Evolutionary conservation across 306 rosid species (phyloP).

Genomic region (Rosa multiflora): DNA sequence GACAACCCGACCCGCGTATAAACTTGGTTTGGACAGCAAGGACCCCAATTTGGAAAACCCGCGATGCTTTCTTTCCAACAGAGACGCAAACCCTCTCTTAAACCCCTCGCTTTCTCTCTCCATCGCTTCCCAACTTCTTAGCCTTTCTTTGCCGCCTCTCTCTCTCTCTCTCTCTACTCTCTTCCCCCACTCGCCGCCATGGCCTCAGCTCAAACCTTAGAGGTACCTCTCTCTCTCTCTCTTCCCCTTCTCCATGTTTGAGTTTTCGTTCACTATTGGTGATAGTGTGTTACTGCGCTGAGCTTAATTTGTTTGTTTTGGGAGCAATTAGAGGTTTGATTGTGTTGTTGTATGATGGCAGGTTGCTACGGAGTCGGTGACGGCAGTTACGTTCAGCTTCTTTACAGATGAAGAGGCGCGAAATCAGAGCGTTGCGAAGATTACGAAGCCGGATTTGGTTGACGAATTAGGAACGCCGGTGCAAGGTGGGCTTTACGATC

Average conservation of each 20-base stretch:
- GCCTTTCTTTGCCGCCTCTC: slow-evolving; percentile 1
- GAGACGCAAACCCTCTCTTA: not conserved
- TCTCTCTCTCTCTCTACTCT: not conserved
- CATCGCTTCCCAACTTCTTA: not conserved
- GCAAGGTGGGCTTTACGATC: slow-evolving; percentile 73
- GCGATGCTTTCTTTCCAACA: not conserved
- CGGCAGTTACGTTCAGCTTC: slow-evolving; percentile 66
- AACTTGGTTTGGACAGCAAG: too few species aligned
- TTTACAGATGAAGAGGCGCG: slow-evolving; percentile 54
- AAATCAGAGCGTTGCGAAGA: slow-evolving; percentile 50
- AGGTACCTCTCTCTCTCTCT: slow-evolving; percentile 15
- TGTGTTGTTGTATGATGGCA: slow-evolving; percentile 17
- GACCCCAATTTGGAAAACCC: not conserved
- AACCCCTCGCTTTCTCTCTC: not conserved
- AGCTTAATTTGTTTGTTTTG: not conserved
- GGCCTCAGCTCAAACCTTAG: slow-evolving; percentile 11
- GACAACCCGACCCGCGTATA: too few species aligned
- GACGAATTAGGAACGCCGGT: slow-evolving; percentile 44
- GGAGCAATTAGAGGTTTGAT: not conserved
- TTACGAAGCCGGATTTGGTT: slow-evolving; percentile 41
- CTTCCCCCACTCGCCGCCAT: not conserved
- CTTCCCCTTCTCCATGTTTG: not conserved
- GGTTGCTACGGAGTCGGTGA: slow-evolving; percentile 60
- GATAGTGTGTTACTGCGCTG: not conserved
- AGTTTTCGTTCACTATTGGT: not conserved